Evolutionary conservation across 2,329 filamentous ascomycete species (phyloP).

Genomic region (Drechslerella dactyloides): DNA sequence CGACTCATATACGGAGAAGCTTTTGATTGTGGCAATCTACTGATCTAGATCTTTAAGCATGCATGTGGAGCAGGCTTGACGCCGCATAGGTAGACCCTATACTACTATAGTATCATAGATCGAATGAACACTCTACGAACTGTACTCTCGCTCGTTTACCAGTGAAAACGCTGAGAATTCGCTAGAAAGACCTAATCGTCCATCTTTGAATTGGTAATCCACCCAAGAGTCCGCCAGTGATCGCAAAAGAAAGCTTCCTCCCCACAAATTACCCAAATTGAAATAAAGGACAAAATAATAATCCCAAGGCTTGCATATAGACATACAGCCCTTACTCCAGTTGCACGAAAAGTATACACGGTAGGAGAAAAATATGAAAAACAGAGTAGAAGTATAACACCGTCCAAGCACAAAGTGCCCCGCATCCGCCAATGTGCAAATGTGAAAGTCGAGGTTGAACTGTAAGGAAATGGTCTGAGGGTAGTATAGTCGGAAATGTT

Average conservation of each 20-base stretch:
- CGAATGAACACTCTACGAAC: no score
- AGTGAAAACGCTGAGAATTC: not conserved
- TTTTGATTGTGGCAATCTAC: constrained; percentile 3
- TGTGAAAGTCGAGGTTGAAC: no score
- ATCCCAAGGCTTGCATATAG: not conserved
- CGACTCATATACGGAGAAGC: not conserved
- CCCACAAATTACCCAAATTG: constrained; percentile 34
- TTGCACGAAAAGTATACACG: not conserved
- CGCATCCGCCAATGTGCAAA: not conserved
- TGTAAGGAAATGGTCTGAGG: not conserved
- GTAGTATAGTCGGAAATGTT: constrained; percentile 11
- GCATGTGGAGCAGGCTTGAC: no score
- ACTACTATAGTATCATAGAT: no score
- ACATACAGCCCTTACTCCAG: not conserved
- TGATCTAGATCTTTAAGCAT: constrained; percentile 7
- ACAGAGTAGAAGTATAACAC: not conserved
- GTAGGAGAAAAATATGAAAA: not conserved
- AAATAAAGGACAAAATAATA: constrained; percentile 12
- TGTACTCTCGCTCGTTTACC: no score
- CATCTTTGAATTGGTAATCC: constrained; percentile 3
- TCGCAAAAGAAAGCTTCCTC: constrained; percentile 16
- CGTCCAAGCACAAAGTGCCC: not conserved
- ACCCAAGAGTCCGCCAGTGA: not conserved
- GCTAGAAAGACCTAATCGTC: not conserved
- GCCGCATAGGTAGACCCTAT: no score